phyloP scores from a whole-genome alignment of 371 early-diverging fungal genomes.

The Mortierella sp. region DNA sequence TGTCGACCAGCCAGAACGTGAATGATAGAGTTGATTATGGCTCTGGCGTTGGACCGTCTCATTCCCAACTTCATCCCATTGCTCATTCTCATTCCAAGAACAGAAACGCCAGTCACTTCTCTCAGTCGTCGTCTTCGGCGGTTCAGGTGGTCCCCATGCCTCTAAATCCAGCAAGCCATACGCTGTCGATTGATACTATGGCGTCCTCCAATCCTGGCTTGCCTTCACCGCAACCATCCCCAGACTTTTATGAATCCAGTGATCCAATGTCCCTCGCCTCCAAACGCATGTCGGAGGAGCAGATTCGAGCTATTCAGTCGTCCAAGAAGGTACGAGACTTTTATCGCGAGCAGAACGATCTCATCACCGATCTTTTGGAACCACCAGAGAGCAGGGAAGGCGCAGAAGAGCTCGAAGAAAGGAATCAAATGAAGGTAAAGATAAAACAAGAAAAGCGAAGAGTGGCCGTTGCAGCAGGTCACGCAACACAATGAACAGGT shows the following conservation, averaged over 20 bases:
- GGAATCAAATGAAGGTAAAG: conserved; percentile 64
- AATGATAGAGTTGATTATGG: conserved; percentile 8
- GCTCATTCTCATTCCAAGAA: background rate
- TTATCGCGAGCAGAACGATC: conserved; percentile 86
- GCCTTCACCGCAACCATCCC: conserved; percentile 43
- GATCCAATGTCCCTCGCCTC: conserved; percentile 54
- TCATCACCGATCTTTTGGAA: conserved; percentile 79
- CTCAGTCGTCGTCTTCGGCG: conserved; percentile 26
- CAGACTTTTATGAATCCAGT: conserved; percentile 41
- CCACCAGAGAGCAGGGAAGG: conserved; percentile 59
- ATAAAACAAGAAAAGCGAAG: no score
- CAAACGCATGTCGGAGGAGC: conserved; percentile 55
- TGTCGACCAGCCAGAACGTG: background rate
- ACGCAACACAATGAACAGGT: no score
- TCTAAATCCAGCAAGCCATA: background rate
- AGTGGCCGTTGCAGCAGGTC: no score
- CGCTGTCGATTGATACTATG: conserved; percentile 9
- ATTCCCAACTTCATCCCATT: background rate
- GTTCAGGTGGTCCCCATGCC: conserved; percentile 2
- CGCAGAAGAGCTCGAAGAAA: conserved; percentile 52
- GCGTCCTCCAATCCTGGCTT: background rate
- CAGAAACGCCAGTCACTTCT: conserved; percentile 11
- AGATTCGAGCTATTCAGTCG: conserved; percentile 45
- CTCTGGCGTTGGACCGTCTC: conserved; percentile 5
- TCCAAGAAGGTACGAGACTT: conserved; percentile 64